Conservation (phyloP, 163 green algal genomes). For the Chlorella variabilis region DNA sequence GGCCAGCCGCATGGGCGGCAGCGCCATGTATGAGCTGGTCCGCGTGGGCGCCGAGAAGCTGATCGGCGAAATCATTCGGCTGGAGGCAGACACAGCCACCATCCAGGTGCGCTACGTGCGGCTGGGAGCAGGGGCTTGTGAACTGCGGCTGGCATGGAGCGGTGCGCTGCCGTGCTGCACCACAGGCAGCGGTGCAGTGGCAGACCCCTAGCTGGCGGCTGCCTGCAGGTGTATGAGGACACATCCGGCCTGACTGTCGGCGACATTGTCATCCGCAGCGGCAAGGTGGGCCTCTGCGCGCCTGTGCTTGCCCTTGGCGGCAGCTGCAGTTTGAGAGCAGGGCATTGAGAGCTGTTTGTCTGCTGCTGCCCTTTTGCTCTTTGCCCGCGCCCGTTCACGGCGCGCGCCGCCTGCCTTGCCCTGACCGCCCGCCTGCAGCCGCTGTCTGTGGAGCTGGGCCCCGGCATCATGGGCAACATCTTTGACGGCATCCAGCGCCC, state of each 20-base stretch:
- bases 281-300: slow-evolving; percentile 77
- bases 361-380: too few relatives aligned
- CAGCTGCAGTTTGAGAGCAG: neutral
- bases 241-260: slow-evolving; percentile 96
- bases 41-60: slow-evolving; percentile 93
- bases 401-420: too few relatives aligned
- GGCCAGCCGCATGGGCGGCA: slow-evolving; percentile 91
- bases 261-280: slow-evolving; percentile 90
- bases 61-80: slow-evolving; percentile 99
- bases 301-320: neutral
- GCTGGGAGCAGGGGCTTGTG: too few relatives aligned
- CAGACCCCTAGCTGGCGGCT: too few relatives aligned
- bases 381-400: too few relatives aligned
- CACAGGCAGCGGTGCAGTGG: too few relatives aligned
- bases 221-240: slow-evolving; percentile 95
- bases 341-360: too few relatives aligned
- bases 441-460: slow-evolving; percentile 95
- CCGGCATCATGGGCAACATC: slow-evolving; percentile 96
- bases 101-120: slow-evolving; percentile 88
- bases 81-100: slow-evolving; percentile 97
- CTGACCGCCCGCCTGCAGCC: slow-evolving; percentile 67
- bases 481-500: slow-evolving; percentile 99
- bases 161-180: too few relatives aligned
- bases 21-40: slow-evolving; percentile 99
- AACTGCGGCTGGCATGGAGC: too few relatives aligned